phyloP scores from a whole-genome alignment of 208 protist species.

The Trypanosoma lewisi region DNA sequence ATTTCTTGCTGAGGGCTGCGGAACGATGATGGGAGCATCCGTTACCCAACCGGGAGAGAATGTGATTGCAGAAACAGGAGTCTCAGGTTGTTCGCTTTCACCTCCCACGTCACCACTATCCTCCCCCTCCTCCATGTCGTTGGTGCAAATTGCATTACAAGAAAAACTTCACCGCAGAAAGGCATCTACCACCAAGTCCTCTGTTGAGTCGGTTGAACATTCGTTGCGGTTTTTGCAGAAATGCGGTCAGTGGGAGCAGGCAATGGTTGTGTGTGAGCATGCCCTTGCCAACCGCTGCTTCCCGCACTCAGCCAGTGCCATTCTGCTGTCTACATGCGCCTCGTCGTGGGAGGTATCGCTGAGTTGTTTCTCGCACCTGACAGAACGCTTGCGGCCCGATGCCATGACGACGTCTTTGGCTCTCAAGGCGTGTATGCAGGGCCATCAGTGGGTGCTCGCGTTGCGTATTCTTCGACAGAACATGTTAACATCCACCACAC shows the following conservation, averaged over 20 bases:
- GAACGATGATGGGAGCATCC: neutral
- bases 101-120: no score
- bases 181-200: neutral
- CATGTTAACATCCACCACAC: slow-evolving; percentile 45
- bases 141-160: slow-evolving; percentile 27
- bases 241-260: slow-evolving; percentile 58
- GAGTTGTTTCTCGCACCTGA: slow-evolving; percentile 50
- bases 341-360: slow-evolving; percentile 65
- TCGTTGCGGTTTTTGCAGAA: slow-evolving; percentile 17
- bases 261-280: slow-evolving; percentile 45
- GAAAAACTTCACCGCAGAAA: slow-evolving; percentile 18
- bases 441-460: slow-evolving; percentile 61
- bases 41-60: neutral
- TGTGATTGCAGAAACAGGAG: neutral
- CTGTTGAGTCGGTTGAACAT: slow-evolving; percentile 6
- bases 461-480: slow-evolving; percentile 63
- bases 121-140: slow-evolving; percentile 11
- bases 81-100: neutral
- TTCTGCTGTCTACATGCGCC: slow-evolving; percentile 28
- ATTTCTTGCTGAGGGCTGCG: neutral
- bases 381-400: slow-evolving; percentile 54
- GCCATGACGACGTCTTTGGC: slow-evolving; percentile 44
- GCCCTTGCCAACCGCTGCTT: slow-evolving; percentile 44
- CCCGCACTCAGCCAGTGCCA: slow-evolving; percentile 40
- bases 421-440: slow-evolving; percentile 57